These are phyloP conservation scores for Globisporangium alternatum DNA, from an alignment of 352 stramenopile genomes.

Conservation along the genomic window DNA sequence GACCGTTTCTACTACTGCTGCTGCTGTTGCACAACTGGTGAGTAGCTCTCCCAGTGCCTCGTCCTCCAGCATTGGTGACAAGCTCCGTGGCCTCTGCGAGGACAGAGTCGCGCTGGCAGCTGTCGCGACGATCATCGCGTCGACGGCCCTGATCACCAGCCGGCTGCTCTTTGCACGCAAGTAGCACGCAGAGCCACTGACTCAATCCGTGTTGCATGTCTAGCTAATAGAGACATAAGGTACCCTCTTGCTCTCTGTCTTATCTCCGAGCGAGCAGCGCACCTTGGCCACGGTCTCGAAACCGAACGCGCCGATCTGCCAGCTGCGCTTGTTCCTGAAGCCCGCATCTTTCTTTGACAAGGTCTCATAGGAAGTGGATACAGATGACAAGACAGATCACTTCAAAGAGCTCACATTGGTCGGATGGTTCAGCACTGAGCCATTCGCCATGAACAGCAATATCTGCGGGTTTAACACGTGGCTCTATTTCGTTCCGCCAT, in stretches of 20 bases:
- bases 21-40: not conserved
- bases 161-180: slow-evolving; percentile 44
- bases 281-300: slow-evolving; percentile 92
- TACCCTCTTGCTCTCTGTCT: no score
- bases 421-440: not conserved
- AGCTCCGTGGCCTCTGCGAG: slow-evolving; percentile 33
- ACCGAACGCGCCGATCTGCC: slow-evolving; percentile 91
- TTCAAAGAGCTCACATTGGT: slow-evolving; percentile 19
- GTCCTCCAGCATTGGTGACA: slow-evolving; percentile 11
- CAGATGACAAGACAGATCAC: slow-evolving; percentile 23
- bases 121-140: slow-evolving; percentile 46
- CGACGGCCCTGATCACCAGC: slow-evolving; percentile 40
- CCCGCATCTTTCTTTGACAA: slow-evolving; percentile 64
- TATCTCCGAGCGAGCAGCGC: not conserved
- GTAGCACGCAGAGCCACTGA: slow-evolving; percentile 13
- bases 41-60: not conserved
- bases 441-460: no score
- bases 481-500: not conserved
- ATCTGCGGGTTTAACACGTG: not conserved
- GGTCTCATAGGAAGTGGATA: slow-evolving; percentile 8
- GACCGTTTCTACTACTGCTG: not conserved
- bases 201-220: not conserved
- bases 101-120: slow-evolving; percentile 57
- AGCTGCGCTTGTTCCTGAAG: slow-evolving; percentile 94
- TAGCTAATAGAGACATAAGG: not conserved